phyloP scores from a whole-genome alignment of 148 eudicot species.

The Drosera capensis region DNA sequence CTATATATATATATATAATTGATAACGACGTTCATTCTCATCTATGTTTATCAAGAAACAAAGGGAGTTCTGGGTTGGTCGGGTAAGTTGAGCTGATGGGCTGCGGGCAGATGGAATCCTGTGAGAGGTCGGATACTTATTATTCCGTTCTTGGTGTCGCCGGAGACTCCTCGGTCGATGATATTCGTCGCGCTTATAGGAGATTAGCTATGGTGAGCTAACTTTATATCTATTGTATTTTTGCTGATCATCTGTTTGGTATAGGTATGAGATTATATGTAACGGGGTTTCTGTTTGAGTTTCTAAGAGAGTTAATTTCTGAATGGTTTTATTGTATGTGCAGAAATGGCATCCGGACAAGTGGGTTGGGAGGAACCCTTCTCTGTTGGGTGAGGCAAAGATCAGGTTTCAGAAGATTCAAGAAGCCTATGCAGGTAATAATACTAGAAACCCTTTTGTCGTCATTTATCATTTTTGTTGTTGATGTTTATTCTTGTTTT shows the following conservation, averaged over 20 bases:
- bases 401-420: slow-evolving; percentile 73
- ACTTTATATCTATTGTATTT: background rate
- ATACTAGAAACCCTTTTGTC: background rate
- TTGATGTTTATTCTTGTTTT: background rate
- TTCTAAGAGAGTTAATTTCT: too few relatives aligned
- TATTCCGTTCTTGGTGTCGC: slow-evolving; percentile 39
- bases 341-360: slow-evolving; percentile 97
- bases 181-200: slow-evolving; percentile 68
- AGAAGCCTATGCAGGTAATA: slow-evolving; percentile 90
- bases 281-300: background rate
- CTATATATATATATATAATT: too few relatives aligned
- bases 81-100: too few relatives aligned
- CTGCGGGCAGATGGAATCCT: slow-evolving; percentile 4
- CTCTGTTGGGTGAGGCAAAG: slow-evolving; percentile 50
- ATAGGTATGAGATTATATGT: too few relatives aligned
- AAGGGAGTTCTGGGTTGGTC: too few relatives aligned
- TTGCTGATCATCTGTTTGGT: background rate
- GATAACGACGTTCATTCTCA: too few relatives aligned
- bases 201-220: slow-evolving; percentile 59
- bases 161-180: slow-evolving; percentile 24
- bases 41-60: too few relatives aligned
- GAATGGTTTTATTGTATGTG: too few relatives aligned
- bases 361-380: slow-evolving; percentile 35
- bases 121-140: slow-evolving; percentile 20
- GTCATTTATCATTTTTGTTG: background rate